Evolutionary conservation across 2,329 filamentous ascomycete species (phyloP).

Genomic region (Penicillium hordei): DNA sequence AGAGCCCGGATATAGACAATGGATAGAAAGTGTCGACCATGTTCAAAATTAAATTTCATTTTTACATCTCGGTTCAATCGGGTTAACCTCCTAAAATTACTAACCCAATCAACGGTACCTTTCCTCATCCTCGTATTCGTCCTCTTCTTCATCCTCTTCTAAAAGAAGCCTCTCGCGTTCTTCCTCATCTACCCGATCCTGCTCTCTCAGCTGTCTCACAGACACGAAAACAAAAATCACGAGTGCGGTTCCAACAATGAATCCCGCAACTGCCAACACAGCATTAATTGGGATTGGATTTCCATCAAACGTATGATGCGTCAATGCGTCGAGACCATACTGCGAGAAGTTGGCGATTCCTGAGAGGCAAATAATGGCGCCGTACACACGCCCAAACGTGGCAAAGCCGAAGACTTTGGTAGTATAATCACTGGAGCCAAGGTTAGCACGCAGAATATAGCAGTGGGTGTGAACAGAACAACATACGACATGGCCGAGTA

Average conservation of each 20-base stretch:
- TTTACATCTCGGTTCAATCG: slow-evolving; percentile 1
- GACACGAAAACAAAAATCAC: slow-evolving; percentile 61
- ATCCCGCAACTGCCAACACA: slow-evolving; percentile 61
- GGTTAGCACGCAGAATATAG: not conserved
- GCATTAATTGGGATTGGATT: slow-evolving; percentile 78
- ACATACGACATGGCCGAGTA: slow-evolving; percentile 78
- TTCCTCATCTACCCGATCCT: slow-evolving; percentile 19
- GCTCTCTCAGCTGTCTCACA: slow-evolving; percentile 17
- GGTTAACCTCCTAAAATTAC: not conserved
- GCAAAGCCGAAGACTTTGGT: slow-evolving; percentile 91
- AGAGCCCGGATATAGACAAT: not conserved
- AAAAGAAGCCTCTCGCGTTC: slow-evolving; percentile 29
- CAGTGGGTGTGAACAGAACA: not conserved
- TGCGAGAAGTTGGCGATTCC: slow-evolving; percentile 83
- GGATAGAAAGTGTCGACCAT: not conserved
- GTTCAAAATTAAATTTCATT: not conserved
- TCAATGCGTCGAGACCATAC: slow-evolving; percentile 73
- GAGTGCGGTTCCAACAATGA: slow-evolving; percentile 64
- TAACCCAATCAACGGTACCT: not conserved
- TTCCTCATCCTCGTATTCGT: slow-evolving; percentile 4
- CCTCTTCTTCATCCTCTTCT: slow-evolving; percentile 22
- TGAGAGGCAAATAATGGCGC: slow-evolving; percentile 80
- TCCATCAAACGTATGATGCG: slow-evolving; percentile 68
- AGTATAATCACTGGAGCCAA: slow-evolving; percentile 65
- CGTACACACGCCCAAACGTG: slow-evolving; percentile 90